Evolutionary conservation across 2,329 filamentous ascomycete species (phyloP), one percentile per base, ranked within the genome.

Genomic region (Colletotrichum graminicola): DNA sequence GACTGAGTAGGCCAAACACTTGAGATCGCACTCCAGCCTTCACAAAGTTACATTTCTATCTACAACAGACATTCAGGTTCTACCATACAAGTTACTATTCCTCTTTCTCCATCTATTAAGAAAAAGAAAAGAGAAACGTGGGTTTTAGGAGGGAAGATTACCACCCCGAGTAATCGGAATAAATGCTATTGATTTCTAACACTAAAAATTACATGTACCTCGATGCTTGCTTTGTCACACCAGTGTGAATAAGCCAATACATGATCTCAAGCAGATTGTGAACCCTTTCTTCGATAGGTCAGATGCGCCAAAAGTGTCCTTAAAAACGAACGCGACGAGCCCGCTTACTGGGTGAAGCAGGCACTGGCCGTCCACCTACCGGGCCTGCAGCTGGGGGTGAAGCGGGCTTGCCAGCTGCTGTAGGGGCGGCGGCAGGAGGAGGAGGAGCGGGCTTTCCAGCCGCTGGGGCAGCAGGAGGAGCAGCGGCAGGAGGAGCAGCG

Each of bases 281-380:
- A 21, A n/a, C 14, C 21, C 7, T 29, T 36, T 36, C 29, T 5
- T 3, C 1, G 10, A 62, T 6, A 12, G 29, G 29, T 29, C n/a
- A n/a, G 10, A 11, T 5, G 2, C 2, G 23, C n/a, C 11, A 1
- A 2, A 3, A 12, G 21, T 12, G 2, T 18, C 7, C 7, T 23
- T 39, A 62, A 8, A 62, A 62, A 18, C 47, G 12, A 26, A 51
- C 45, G 2, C 59, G 59, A 43, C 59, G 59, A 14, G 47, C 21
- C 16, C 45, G 45, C n/a, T 62, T 62, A 43, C 59, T 36, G 5
- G 65, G 59, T 3, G 66, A 51, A 10, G 54, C 66, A 2, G 62
- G 43, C 7, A 47, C 34, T 2, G 66, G 66, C n/a, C 41, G 49
- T 34, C 66, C 66, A 12, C 52, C 62, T 3, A 39, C 54, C 10